These are phyloP conservation scores for Atkinsonella hypoxylon DNA, from an alignment of 2,329 filamentous ascomycete genomes.

Conservation along the genomic window DNA sequence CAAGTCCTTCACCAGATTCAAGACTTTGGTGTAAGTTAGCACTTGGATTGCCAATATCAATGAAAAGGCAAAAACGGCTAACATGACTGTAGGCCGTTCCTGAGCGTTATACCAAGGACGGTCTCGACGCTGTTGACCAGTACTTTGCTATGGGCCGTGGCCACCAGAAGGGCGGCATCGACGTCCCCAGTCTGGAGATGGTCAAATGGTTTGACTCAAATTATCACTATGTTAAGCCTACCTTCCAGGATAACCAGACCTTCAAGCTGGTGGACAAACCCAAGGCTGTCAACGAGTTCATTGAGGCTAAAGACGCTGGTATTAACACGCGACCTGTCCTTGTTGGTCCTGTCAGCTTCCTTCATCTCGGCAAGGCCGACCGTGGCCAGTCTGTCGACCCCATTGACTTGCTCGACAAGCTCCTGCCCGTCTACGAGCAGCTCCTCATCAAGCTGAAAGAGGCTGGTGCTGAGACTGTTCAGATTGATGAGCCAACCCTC, in stretches of 20 bases:
- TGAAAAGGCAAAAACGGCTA: too few relatives aligned
- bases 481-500: slow-evolving; percentile 96
- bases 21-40: slow-evolving; percentile 74
- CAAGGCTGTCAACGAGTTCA: slow-evolving; percentile 90
- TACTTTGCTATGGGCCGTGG: slow-evolving; percentile 99
- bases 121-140: slow-evolving; percentile 79
- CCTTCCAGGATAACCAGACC: slow-evolving; percentile 89
- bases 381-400: slow-evolving; percentile 86
- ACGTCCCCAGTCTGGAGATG: slow-evolving; percentile 95
- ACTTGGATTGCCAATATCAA: slow-evolving; percentile 6
- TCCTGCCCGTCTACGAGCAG: slow-evolving; percentile 89
- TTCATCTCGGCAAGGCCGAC: slow-evolving; percentile 95
- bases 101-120: slow-evolving; percentile 85
- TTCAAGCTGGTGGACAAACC: slow-evolving; percentile 82
- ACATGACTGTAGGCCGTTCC: slow-evolving; percentile 56
- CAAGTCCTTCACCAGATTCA: slow-evolving; percentile 97
- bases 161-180: slow-evolving; percentile 87
- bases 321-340: slow-evolving; percentile 88
- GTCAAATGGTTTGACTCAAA: slow-evolving; percentile 99
- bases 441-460: slow-evolving; percentile 88
- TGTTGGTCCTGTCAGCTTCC: slow-evolving; percentile 93
- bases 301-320: slow-evolving; percentile 95
- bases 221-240: slow-evolving; percentile 99
- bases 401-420: slow-evolving; percentile 86
- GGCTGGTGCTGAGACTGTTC: slow-evolving; percentile 89